Conservation (phyloP, 192 early-diverging fungal species). For the Mortierella antarctica region DNA sequence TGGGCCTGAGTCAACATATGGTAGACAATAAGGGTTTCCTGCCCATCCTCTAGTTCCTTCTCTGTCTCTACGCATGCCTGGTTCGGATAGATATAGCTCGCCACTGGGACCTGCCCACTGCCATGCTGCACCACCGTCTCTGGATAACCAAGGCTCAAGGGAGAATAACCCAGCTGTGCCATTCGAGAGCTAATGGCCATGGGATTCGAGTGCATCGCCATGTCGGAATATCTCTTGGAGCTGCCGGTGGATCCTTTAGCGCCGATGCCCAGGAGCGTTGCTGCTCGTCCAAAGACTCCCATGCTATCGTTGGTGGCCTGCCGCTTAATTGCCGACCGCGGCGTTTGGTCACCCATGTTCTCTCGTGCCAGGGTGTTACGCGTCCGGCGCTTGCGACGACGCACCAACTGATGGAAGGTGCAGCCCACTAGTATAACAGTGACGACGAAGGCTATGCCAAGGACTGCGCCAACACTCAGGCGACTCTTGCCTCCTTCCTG, state of each 20-base stretch:
- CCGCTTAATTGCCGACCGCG: slow-evolving; percentile 26
- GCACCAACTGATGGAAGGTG: slow-evolving; percentile 31
- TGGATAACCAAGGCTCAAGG: slow-evolving; percentile 44
- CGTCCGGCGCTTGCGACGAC: slow-evolving; percentile 27
- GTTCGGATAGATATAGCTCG: slow-evolving; percentile 51
- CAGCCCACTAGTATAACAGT: slow-evolving; percentile 31
- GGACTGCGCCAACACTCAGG: slow-evolving; percentile 31
- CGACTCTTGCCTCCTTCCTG: background rate
- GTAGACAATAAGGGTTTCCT: slow-evolving; percentile 41
- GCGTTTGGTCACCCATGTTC: slow-evolving; percentile 30
- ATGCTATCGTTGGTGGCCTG: slow-evolving; percentile 4
- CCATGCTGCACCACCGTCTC: slow-evolving; percentile 47
- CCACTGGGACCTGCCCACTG: slow-evolving; percentile 32
- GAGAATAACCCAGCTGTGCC: slow-evolving; percentile 47
- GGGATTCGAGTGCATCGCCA: slow-evolving; percentile 38
- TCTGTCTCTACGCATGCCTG: slow-evolving; percentile 52
- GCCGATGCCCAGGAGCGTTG: background rate
- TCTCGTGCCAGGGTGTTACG: slow-evolving; percentile 47
- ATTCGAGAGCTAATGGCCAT: slow-evolving; percentile 34
- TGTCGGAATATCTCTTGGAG: slow-evolving; percentile 44
- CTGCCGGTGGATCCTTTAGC: background rate
- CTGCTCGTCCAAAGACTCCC: slow-evolving; percentile 13
- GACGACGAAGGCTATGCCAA: slow-evolving; percentile 42
- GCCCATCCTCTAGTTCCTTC: slow-evolving; percentile 32
- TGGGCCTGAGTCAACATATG: slow-evolving; percentile 48